Evolutionary conservation across 495 filamentous ascomycete genomes (phyloP), one percentile per base, ranked within the genome.

Genomic region (Penicillium samsonianum): DNA sequence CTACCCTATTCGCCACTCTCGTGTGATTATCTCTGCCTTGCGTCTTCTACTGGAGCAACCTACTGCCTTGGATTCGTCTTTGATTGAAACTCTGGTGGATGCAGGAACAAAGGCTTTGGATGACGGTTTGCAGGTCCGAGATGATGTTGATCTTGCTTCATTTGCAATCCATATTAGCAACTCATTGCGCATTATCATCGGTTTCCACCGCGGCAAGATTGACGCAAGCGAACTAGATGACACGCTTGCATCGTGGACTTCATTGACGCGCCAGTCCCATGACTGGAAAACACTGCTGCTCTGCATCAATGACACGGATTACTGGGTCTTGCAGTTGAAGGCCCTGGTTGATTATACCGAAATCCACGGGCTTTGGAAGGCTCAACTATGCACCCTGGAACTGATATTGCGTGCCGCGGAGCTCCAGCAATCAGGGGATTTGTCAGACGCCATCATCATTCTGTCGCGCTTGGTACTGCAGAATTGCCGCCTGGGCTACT

Each of bases 401-500:
- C 23, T 78, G 43, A 77, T 78, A 28, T 67, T 91, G 20, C 75
- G 80, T 7, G 80, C 81, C 26, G 74, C 88, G n/a, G 81, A 83
- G 47, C 57, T 79, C 14, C 70, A 82, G 19, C 62, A 73, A 11
- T 69, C 75, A 25, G 72, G 70, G 2, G 83, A 89, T 60, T 61
- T 76, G 44, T 79, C 73, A 16, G 81, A 82, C 17, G 67, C 86
- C 11, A 76, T 92, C 8, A 61, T 78, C 19, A 76, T 83, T 48
- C 78, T 87, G 30, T 82, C 83, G 16, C 73, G 73, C 1, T 73
- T 96, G 1, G 89, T 85, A 2, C 59, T 85, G 4, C 89, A 92
- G 58, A 90, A 91, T 64, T 82, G 90, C 49, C 82, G 81, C 19
- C 82, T 93, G 53, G 94, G 94, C 25, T 87, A 90, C 59, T 87